Base-by-base conservation (phyloP, 768 basidiomycete genomes). In the Floccularia luteovirens region DNA sequence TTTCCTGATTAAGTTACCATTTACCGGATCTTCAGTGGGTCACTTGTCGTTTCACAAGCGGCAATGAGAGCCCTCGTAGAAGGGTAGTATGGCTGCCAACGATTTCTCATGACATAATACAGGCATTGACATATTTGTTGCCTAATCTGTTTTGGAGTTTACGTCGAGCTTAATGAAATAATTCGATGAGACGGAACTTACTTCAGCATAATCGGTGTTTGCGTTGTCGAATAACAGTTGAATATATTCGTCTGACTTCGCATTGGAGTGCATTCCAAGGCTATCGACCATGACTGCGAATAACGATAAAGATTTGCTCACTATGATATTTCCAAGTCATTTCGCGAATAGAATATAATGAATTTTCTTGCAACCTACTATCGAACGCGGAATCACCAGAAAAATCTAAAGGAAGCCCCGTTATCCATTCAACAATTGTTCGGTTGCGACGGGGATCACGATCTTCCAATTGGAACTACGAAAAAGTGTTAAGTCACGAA, bases 181-280 rank as follows among this genome's bases (percentile, higher is more conserved):
- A 41, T 31, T 19, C 13, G 2, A 32, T 36, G 19, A 36, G 47
- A 35, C 2, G 46, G 24, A 10, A 31, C 59, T 28, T 57, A 87
- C 90, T 63, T 94, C 91, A 11, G 85, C 88, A 55, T 90, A 96
- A 24, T 79, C 79, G 3, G 87, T 90, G 45, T 83, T 74, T 17
- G 85, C 71, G 51, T 88, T 86, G 14, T 77, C 70, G 48, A 93
- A 79, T 48, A 87, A 74, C 32, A 87, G 51, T 36, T 78, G 66
- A 42, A 82, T 65, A 55, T 88, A 85, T 53, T 74, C 71, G 41
- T 82, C 78, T n/a, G 79, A 67, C 56, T 75, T 62, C 5, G 79
- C 62, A 37, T 76, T 74, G 57, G 88, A 86, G 41, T 82, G 75
- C 36, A 76, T 62, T 13, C 79, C 81, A 12, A 82, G 66, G 41